Evolutionary conservation across 202 grass and related monocot genomes (phyloP).

Genomic region (Setaria italica): DNA sequence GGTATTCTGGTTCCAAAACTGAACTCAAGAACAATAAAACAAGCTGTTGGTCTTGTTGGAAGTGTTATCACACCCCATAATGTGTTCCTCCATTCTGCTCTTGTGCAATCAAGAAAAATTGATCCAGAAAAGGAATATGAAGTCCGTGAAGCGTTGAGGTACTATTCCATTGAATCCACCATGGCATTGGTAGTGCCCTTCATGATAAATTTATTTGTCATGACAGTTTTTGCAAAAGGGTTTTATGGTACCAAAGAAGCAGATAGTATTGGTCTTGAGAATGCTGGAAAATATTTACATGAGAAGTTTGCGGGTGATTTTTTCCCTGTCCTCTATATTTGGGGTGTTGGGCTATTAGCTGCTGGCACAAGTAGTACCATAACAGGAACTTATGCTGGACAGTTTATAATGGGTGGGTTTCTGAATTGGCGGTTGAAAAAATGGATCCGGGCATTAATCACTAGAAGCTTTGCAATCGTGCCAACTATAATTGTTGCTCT

Average conservation of each 20-base stretch:
- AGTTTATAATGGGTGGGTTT: constrained; percentile 86
- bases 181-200: constrained; percentile 70
- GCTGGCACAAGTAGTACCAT: constrained; percentile 86
- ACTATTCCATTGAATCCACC: constrained; percentile 81
- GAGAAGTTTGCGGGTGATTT: constrained; percentile 62
- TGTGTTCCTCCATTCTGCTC: constrained; percentile 82
- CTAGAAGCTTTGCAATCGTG: constrained; percentile 73
- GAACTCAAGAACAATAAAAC: constrained; percentile 68
- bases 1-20: constrained; percentile 72
- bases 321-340: constrained; percentile 82
- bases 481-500: constrained; percentile 74
- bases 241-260: constrained; percentile 72
- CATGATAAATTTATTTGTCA: constrained; percentile 80
- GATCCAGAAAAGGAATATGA: constrained; percentile 63
- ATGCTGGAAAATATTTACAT: constrained; percentile 73
- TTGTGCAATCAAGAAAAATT: constrained; percentile 79
- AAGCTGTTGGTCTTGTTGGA: constrained; percentile 82
- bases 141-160: constrained; percentile 72
- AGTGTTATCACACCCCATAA: constrained; percentile 83
- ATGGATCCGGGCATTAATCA: constrained; percentile 78
- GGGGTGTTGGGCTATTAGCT: constrained; percentile 72
- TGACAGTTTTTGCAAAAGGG: constrained; percentile 72
- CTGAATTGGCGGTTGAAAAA: constrained; percentile 70
- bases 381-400: constrained; percentile 78
- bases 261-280: constrained; percentile 67